phyloP scores from a whole-genome alignment of 257 asterid species.

The Nicotiana knightiana region DNA sequence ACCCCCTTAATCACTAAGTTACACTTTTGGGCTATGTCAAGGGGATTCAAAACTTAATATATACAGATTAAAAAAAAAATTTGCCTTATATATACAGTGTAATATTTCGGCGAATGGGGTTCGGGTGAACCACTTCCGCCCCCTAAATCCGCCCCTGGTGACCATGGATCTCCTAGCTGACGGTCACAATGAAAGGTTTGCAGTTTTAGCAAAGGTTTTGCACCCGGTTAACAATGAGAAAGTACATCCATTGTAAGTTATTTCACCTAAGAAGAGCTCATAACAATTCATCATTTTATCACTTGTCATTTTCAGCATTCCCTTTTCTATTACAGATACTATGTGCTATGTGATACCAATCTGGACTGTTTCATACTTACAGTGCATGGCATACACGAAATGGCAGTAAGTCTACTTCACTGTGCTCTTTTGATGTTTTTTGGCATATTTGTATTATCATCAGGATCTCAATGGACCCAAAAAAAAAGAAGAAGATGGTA shows the following conservation, averaged over 20 bases:
- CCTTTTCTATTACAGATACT: conserved; percentile 48
- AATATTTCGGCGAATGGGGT: too few species aligned
- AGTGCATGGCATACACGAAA: conserved; percentile 55
- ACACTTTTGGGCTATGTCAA: too few species aligned
- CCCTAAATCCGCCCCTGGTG: neutral
- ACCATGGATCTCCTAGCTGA: conserved; percentile 45
- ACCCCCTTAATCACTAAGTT: too few species aligned
- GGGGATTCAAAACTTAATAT: too few species aligned
- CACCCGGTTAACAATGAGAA: conserved; percentile 52
- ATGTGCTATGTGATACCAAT: conserved; percentile 68
- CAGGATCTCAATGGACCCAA: neutral
- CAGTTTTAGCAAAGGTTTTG: conserved; percentile 57
- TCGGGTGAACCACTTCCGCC: too few species aligned
- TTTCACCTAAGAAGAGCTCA: conserved; percentile 2
- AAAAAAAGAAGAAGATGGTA: neutral
- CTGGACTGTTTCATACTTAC: conserved; percentile 58
- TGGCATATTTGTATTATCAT: neutral
- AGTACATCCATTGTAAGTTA: conserved; percentile 67
- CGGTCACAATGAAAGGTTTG: conserved; percentile 77
- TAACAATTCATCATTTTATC: neutral
- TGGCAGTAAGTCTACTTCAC: conserved; percentile 48
- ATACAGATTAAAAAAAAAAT: too few species aligned
- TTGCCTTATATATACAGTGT: too few species aligned
- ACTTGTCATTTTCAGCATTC: neutral
- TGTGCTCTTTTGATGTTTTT: neutral